Evolutionary conservation across 163 green algal species (phyloP), one percentile per base, ranked within the genome.

Genomic region (Volvox carteri): DNA sequence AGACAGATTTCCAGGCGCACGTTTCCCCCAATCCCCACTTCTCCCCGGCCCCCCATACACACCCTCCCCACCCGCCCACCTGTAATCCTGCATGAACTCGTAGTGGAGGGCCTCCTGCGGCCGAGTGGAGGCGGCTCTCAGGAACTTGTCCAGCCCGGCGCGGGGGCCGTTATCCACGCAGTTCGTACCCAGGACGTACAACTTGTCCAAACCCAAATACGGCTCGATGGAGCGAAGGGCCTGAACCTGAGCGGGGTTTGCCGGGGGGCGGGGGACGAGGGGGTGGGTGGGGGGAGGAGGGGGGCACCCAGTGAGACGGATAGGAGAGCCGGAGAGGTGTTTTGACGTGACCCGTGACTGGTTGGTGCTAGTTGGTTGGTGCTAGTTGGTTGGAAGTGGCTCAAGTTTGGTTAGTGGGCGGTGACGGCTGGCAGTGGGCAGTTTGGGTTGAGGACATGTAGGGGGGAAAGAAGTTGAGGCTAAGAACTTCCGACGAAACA

Each of bases 171-270:
- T 99, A 94, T 98, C 97, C 6, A 95, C 92, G 83, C 97, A 99
- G 92, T 99, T 98, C 44, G 97, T 98, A 48, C 97, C 98, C 88
- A 99, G 58, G 46, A 99, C 96, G 90, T 99, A 99, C 46, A 99
- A 94, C 93, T 98, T 95, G n/a, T 99, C 97, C 44, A 99, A 93
- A 1, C 87, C 85, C 44, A 99, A 92, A 90, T 99, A 93, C 39
- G 95, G 89, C 94, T 99, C 96, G 0, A 99, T 92, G 9, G 94
- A 92, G 1, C 98, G 94, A 87, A 99, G 92, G 30, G 98, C 98
- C 87, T 98, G 96, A 65, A 87, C 81, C 81, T 86, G 79, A 0
- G 58, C 6, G 12, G 58, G 21, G 65, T 7, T 23, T 14, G 60
- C 54, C 54, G 5, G 54, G 25, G 54, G 28, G 54, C 28, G 19